Base-by-base conservation (phyloP, 2,329 filamentous ascomycete species). In the Elsinoe australis region DNA sequence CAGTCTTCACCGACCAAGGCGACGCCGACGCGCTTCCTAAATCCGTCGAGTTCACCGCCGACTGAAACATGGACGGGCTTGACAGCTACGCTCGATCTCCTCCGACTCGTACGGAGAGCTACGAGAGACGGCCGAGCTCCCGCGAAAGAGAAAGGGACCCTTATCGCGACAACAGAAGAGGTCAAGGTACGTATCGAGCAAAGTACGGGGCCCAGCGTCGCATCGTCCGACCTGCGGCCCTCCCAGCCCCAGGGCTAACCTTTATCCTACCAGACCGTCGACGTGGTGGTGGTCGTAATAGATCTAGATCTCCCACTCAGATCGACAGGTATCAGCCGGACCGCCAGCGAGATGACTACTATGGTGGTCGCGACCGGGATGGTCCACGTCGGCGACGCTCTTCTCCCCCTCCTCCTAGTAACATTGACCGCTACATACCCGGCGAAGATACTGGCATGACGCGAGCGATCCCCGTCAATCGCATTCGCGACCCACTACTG, bases 381-480 rank as follows among this genome's bases (percentile, higher is more conserved):
- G 79, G 82, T 50, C 76, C 78, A 35, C 79, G 83, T 48, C 76
- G 80, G 38, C 74, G 78, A 29, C 70, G 73, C 34, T 76, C 76
- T 64, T 86, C 56, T 58, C 75, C 61, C 70, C 67, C 83, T 22
- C 76, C 82, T 50, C 85, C 84, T 51, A 47, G 38, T 10, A 51
- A 52, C 15, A 92, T 94, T 55, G 87, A 94, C 63, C 80, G 87
- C 57, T 92, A 92, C 61, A 82, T 92, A 15, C 87, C 87, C 1
- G 84, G 85, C 14, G 82, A 87, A 55, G 79, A 83, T 47, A 66
- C 60, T 50, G 45, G 51, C 17, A 41, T 55, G 15, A 57, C 57
- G 12, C 55, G 58, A 6, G 68, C 71, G 18, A 64, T 75, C 22
- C 70, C 74, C 6, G 65, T 69, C 14, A 89, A 89, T 55, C 84